These are phyloP conservation scores for Spirogloea muscicola DNA, from an alignment of 139 green algal species.

Conservation along the genomic window DNA sequence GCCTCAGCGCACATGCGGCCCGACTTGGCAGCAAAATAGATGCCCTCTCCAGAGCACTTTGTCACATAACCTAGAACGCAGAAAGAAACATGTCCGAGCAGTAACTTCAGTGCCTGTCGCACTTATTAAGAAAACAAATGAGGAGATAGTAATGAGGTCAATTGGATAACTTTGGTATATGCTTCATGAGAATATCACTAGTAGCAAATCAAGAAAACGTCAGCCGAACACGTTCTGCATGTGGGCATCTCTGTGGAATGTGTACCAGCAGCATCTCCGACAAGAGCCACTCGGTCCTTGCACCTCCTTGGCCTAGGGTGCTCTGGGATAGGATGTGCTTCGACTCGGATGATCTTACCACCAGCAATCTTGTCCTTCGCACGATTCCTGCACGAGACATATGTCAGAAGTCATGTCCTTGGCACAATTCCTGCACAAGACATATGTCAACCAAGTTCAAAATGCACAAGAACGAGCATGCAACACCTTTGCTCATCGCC, in stretches of 20 bases:
- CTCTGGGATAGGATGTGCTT: conserved; percentile 97
- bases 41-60: conserved; percentile 95
- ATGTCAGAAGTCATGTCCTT: conserved; percentile 11
- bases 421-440: background rate
- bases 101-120: background rate
- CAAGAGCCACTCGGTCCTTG: conserved; percentile 78
- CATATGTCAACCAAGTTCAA: background rate
- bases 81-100: no score
- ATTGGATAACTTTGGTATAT: no score
- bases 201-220: no score
- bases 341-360: conserved; percentile 96
- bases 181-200: no score
- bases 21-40: conserved; percentile 99
- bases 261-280: conserved; percentile 91
- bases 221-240: background rate
- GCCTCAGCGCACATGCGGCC: conserved; percentile 95
- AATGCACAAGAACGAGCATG: background rate
- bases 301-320: conserved; percentile 82
- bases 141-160: no score
- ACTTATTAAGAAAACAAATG: background rate
- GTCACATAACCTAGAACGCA: conserved; percentile 83
- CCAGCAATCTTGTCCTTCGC: conserved; percentile 83
- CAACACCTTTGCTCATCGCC: background rate
- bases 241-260: background rate
- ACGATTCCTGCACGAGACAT: conserved; percentile 45